Evolutionary conservation across 2,329 filamentous ascomycete species (phyloP), one percentile per base, ranked within the genome.

Genomic region (Nannizziopsis arthrosporioides): DNA sequence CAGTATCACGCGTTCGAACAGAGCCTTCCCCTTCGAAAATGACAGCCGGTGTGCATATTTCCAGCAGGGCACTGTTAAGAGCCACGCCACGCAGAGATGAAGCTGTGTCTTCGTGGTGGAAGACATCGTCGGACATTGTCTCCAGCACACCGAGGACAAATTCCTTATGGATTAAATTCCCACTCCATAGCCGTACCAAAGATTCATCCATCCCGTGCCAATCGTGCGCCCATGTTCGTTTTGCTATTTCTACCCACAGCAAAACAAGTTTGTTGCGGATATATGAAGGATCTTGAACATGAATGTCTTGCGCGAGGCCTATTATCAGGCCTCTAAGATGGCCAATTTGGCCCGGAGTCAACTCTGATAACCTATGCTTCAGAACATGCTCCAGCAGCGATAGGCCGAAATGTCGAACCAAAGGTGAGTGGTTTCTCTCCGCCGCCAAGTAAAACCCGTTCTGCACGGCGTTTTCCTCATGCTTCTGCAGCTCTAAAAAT

Each of bases 171-270:
- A 75, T 72, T 31, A 76, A 63, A 47, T 70, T 71, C 11, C 66
- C 71, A 19, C 72, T 70, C 92, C 92, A 98, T 15, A 96, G 73
- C 58, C 80, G 77, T 39, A 89, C 78, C 48, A 98, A 75, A 60
- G 85, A 75, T 54, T 80, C 70, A 63, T 98, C 93, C 90, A 98
- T 94, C 61, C 93, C 81, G 72, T 84, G 81, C 92, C 93, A 98
- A 53, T 92, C 84, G 30, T 79, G 74, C n/a, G 77, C 86, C 92
- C 92, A 98, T 61, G 80, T 85, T 58, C 90, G 78, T 71, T 96
- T 96, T 36, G 89, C 88, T 46, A 94, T 74, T 65, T 96, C 92
- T 6, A 89, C 85, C 92, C 92, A 98, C 53, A 98, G 70, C 67
- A 94, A 84, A 22, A 86, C 87, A 31, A 92, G 82, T 70, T 98